Evolutionary conservation across 108 stramenopile genomes (phyloP).

Genomic region (Nitzschia sp.): DNA sequence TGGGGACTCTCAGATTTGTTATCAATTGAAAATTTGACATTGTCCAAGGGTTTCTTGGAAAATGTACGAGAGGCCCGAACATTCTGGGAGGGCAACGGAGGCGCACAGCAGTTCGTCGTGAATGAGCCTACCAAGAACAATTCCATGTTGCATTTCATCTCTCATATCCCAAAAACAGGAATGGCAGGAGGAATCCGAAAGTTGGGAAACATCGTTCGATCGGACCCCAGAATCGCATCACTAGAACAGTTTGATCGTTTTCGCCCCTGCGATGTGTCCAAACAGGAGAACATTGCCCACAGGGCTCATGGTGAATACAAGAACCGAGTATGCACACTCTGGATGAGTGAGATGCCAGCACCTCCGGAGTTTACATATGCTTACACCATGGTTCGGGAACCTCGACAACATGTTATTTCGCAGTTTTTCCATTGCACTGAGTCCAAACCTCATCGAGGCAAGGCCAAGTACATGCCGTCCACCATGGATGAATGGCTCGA

Average conservation of each 20-base stretch:
- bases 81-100: too few relatives aligned
- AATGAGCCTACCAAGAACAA: neutral
- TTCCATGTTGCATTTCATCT: conserved; percentile 8
- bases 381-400: conserved; percentile 13
- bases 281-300: neutral
- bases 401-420: conserved; percentile 10
- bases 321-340: neutral
- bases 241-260: neutral
- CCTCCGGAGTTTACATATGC: neutral
- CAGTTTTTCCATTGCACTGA: conserved; percentile 22
- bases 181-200: neutral
- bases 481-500: conserved; percentile 16
- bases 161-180: conserved; percentile 21
- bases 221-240: neutral
- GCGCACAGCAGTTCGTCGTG: too few relatives aligned
- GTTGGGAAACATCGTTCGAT: neutral
- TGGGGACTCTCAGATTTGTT: too few relatives aligned
- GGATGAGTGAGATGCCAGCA: conserved; percentile 14
- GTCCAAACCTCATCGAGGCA: neutral
- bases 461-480: conserved; percentile 12
- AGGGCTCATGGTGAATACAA: neutral
- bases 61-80: too few relatives aligned
- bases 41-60: too few relatives aligned
- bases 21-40: too few relatives aligned
- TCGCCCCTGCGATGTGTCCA: conserved; percentile 3